Percentiles rank a stretch among this genome's conserved stretches.
Conservation (phyloP, 352 stramenopile species). For the Phytophthora pluvialis region DNA sequence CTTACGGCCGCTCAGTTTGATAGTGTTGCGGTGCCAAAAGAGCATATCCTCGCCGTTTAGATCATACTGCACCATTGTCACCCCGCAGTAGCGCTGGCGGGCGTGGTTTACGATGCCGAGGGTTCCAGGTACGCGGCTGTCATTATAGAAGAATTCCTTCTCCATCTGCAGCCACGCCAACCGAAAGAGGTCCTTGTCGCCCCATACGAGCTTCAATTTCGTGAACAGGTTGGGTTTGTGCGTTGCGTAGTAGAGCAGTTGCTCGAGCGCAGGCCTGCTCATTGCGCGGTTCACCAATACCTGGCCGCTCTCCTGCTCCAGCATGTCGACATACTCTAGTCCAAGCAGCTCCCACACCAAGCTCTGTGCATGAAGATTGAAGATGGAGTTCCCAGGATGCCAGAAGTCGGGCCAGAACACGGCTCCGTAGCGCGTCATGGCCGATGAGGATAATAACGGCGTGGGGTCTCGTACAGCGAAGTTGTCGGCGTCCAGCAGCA, state of each 20-base stretch:
- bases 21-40: constrained; percentile 63
- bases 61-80: constrained; percentile 65
- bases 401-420: constrained; percentile 66
- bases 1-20: constrained; percentile 60
- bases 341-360: constrained; percentile 58
- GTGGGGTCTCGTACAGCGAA: constrained; percentile 51
- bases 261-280: constrained; percentile 46
- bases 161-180: constrained; percentile 51
- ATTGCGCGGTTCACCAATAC: constrained; percentile 45
- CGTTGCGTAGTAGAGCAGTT: constrained; percentile 55
- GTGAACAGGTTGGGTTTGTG: constrained; percentile 50
- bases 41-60: constrained; percentile 41
- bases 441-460: constrained; percentile 40
- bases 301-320: constrained; percentile 63
- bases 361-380: constrained; percentile 65
- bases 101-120: constrained; percentile 47
- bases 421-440: constrained; percentile 41
- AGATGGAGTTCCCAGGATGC: constrained; percentile 57
- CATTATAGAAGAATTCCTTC: constrained; percentile 47
- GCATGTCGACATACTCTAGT: constrained; percentile 51
- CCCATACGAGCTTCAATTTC: constrained; percentile 59
- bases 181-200: constrained; percentile 67
- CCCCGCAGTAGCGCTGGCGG: constrained; percentile 46
- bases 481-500: constrained; percentile 62
- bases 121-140: constrained; percentile 41